Conservation (phyloP, 305 asterid species). For the Striga hermonthica region DNA sequence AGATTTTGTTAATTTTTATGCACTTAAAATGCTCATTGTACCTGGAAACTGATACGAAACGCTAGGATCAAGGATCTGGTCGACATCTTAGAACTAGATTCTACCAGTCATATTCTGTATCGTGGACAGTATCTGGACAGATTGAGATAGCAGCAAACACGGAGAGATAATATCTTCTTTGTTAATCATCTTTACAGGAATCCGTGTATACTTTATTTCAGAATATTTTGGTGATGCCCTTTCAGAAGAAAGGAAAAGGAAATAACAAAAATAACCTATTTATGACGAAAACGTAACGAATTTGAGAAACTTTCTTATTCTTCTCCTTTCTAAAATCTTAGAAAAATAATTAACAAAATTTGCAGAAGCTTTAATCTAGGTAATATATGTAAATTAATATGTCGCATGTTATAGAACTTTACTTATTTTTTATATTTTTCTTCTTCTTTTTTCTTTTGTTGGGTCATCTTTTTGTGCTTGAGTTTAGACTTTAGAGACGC, state of each 20-base stretch:
- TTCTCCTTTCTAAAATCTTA: neutral
- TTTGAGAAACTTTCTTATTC: neutral
- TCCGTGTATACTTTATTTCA: neutral
- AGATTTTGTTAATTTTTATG: slow-evolving; percentile 8
- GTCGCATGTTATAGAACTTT: neutral
- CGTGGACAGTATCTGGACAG: slow-evolving; percentile 2
- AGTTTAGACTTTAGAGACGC: slow-evolving; percentile 4
- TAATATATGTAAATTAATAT: neutral
- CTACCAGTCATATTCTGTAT: neutral
- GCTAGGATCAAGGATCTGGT: neutral
- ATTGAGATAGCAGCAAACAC: slow-evolving; percentile 1
- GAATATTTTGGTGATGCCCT: slow-evolving; percentile 9
- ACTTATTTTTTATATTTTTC: neutral
- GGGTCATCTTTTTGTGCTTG: neutral
- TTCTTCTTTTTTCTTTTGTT: slow-evolving; percentile 9
- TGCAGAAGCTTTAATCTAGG: slow-evolving; percentile 8
- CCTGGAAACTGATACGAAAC: slow-evolving; percentile 1
- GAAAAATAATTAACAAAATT: slow-evolving; percentile 6
- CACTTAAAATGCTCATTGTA: slow-evolving; percentile 9
- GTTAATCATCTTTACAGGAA: neutral
- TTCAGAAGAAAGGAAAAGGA: neutral
- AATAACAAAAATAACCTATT: slow-evolving; percentile 9
- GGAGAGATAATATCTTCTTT: slow-evolving; percentile 3
- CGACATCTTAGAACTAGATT: slow-evolving; percentile 21
- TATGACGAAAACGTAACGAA: slow-evolving; percentile 12